These are phyloP conservation scores for Lepiota venenata DNA, from an alignment of 768 basidiomycete genomes.

Conservation along the genomic window DNA sequence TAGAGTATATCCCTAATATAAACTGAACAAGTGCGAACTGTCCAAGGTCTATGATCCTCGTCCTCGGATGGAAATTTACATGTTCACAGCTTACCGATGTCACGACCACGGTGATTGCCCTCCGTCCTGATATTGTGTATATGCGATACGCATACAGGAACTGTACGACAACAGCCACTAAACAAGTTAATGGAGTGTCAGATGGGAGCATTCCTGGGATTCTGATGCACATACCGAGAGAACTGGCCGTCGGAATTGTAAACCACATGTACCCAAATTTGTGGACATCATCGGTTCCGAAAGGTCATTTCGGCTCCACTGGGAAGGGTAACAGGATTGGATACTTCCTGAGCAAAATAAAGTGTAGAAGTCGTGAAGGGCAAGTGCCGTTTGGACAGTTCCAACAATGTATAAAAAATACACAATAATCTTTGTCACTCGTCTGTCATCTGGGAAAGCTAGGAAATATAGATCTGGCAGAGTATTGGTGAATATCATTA, in stretches of 20 bases:
- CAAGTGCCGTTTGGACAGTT: neutral
- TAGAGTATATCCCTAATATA: neutral
- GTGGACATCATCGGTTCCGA: neutral
- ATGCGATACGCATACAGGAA: constrained; percentile 4
- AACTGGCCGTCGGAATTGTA: neutral
- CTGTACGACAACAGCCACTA: neutral
- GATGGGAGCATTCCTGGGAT: neutral
- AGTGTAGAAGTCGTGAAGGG: constrained; percentile 3
- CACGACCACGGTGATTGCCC: neutral
- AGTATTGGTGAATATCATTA: neutral
- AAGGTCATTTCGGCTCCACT: too few species aligned
- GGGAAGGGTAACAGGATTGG: too few species aligned
- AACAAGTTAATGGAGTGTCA: neutral
- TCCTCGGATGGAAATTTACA: too few species aligned
- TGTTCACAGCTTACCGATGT: neutral
- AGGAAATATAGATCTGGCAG: constrained; percentile 3
- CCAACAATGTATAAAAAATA: neutral
- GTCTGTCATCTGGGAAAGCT: neutral
- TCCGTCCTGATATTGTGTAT: neutral
- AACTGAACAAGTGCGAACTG: neutral
- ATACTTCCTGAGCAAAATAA: constrained; percentile 3
- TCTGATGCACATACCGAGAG: neutral
- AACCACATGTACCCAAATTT: constrained; percentile 3
- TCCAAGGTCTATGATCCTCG: neutral
- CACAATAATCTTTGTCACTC: neutral